These are phyloP conservation scores for Solanum pinnatisectum DNA, from an alignment of 257 asterid genomes.

Conservation along the genomic window DNA sequence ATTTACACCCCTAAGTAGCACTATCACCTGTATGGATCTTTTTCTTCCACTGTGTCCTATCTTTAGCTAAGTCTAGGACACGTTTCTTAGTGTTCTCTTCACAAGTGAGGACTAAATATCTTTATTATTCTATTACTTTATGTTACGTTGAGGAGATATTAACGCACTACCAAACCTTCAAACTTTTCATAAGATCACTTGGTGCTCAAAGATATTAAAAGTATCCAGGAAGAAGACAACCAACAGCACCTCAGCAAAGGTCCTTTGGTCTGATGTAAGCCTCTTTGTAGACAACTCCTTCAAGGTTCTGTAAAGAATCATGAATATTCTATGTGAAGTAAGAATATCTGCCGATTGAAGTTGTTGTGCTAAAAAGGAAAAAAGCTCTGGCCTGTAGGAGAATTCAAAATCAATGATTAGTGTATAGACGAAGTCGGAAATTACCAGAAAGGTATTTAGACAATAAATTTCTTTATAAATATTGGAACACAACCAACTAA, in stretches of 20 bases:
- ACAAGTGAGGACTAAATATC: neutral
- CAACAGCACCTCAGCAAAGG: slow-evolving; percentile 65
- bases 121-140: neutral
- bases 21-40: neutral
- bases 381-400: slow-evolving; percentile 83
- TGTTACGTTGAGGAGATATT: neutral
- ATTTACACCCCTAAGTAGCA: neutral
- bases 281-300: slow-evolving; percentile 96
- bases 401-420: slow-evolving; percentile 5
- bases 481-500: neutral
- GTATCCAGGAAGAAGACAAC: slow-evolving; percentile 3
- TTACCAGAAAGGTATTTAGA: neutral
- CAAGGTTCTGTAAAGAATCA: slow-evolving; percentile 83
- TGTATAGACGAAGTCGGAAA: neutral
- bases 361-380: slow-evolving; percentile 78
- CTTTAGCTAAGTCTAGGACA: neutral
- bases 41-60: neutral
- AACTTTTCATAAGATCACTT: neutral
- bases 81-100: neutral
- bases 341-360: slow-evolving; percentile 82
- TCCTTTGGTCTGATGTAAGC: slow-evolving; percentile 74
- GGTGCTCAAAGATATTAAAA: neutral
- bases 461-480: neutral
- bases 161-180: neutral
- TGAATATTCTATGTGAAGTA: slow-evolving; percentile 80